Evolutionary conservation across 352 stramenopile genomes (phyloP).

Genomic region (Phytophthora colocasiae): DNA sequence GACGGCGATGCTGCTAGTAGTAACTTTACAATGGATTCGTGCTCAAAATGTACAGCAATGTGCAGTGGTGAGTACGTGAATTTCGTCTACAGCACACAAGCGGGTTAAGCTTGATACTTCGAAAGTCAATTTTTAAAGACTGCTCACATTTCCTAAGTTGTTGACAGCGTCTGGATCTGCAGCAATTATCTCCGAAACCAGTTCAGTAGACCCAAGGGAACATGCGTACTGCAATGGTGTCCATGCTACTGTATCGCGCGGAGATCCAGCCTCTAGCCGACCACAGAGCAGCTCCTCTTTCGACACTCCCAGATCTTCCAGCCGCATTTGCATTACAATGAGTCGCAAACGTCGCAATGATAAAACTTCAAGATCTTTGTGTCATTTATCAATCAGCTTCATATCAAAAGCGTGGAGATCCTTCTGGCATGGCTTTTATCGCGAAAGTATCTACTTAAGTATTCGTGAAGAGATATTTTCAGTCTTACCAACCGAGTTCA

Average conservation of each 20-base stretch:
- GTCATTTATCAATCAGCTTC: no score
- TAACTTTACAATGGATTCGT: constrained; percentile 56
- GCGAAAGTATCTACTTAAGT: no score
- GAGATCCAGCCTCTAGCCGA: constrained; percentile 65
- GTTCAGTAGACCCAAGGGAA: constrained; percentile 62
- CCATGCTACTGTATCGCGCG: constrained; percentile 63
- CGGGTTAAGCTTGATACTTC: no score
- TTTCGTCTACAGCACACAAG: constrained; percentile 46
- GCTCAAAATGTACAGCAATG: constrained; percentile 69
- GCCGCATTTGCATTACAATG: constrained; percentile 9
- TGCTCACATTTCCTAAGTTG: constrained; percentile 26
- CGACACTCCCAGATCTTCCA: constrained; percentile 52
- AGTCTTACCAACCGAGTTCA: neutral
- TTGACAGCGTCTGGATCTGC: constrained; percentile 28
- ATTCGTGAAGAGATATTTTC: no score
- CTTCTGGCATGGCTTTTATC: no score
- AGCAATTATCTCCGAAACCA: constrained; percentile 47
- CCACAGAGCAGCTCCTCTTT: constrained; percentile 26
- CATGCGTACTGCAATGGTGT: constrained; percentile 82
- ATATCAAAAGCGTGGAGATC: no score
- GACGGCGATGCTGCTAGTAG: constrained; percentile 40
- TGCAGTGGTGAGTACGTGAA: constrained; percentile 73
- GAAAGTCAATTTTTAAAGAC: neutral
- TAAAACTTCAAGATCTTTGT: neutral
- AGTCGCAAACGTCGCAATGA: constrained; percentile 26